phyloP scores from a whole-genome alignment of 805 yeast species.

The Ogataea nitratoaversa region DNA sequence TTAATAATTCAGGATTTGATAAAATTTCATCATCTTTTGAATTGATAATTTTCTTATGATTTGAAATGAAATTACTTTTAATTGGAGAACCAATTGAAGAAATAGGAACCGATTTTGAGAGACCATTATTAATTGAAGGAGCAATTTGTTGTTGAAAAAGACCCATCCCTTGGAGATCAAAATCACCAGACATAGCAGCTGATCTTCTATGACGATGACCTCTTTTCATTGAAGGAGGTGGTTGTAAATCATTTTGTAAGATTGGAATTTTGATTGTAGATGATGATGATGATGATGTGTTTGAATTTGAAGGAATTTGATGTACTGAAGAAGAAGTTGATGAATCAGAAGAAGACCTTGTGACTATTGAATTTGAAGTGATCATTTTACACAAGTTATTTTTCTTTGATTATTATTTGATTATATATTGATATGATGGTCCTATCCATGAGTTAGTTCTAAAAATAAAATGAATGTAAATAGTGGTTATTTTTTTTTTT shows the following conservation, averaged over 20 bases:
- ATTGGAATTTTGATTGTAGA: background rate
- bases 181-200: conserved; percentile 85
- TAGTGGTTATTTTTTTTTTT: too few relatives aligned
- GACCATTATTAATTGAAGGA: conserved; percentile 4
- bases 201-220: conserved; percentile 82
- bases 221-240: conserved; percentile 33
- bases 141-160: conserved; percentile 20
- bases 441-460: too few relatives aligned
- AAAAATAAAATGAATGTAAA: too few relatives aligned
- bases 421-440: too few relatives aligned
- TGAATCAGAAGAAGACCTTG: too few relatives aligned
- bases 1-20: background rate
- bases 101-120: conserved; percentile 22
- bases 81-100: conserved; percentile 23
- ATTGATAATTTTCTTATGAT: background rate
- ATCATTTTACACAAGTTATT: too few relatives aligned
- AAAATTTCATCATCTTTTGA: background rate
- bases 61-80: conserved; percentile 3
- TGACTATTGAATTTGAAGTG: too few relatives aligned
- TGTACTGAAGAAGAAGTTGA: too few relatives aligned
- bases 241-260: conserved; percentile 21
- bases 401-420: too few relatives aligned
- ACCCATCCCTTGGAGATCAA: conserved; percentile 41
- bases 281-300: conserved; percentile 1
- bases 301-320: background rate